Evolutionary conservation across 108 stramenopile genomes (phyloP).

Genomic region (Skeletonema tropicum): DNA sequence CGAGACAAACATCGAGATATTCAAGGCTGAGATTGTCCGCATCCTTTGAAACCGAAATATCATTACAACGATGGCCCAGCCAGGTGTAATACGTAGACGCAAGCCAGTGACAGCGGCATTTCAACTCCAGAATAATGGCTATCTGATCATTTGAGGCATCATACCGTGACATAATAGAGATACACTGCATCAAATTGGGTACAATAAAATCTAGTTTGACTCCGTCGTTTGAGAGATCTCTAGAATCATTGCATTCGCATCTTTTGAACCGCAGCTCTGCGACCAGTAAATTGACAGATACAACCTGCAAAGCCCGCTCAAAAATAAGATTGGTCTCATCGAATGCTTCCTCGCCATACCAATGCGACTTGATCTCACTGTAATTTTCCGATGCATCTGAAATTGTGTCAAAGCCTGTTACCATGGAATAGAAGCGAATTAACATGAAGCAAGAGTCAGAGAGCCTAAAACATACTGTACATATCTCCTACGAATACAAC

Average conservation of each 20-base stretch:
- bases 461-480: neutral
- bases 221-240: slow-evolving; percentile 59
- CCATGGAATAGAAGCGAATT: neutral
- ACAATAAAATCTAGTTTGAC: slow-evolving; percentile 53
- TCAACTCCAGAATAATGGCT: slow-evolving; percentile 31
- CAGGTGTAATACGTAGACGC: slow-evolving; percentile 67
- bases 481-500: neutral
- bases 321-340: neutral
- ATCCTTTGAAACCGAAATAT: slow-evolving; percentile 51
- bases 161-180: slow-evolving; percentile 21
- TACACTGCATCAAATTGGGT: slow-evolving; percentile 55
- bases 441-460: neutral
- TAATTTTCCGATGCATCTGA: slow-evolving; percentile 3
- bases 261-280: slow-evolving; percentile 71
- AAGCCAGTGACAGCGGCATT: slow-evolving; percentile 73
- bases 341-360: slow-evolving; percentile 24
- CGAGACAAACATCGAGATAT: slow-evolving; percentile 57
- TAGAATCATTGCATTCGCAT: slow-evolving; percentile 56
- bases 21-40: slow-evolving; percentile 61
- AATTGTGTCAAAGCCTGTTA: slow-evolving; percentile 37
- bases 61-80: slow-evolving; percentile 55
- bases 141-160: slow-evolving; percentile 1
- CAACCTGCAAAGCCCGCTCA: slow-evolving; percentile 31
- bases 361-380: slow-evolving; percentile 6
- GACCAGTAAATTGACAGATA: slow-evolving; percentile 74